phyloP scores from a whole-genome alignment of 305 asterid genomes.

The Fraxinus dipetala region DNA sequence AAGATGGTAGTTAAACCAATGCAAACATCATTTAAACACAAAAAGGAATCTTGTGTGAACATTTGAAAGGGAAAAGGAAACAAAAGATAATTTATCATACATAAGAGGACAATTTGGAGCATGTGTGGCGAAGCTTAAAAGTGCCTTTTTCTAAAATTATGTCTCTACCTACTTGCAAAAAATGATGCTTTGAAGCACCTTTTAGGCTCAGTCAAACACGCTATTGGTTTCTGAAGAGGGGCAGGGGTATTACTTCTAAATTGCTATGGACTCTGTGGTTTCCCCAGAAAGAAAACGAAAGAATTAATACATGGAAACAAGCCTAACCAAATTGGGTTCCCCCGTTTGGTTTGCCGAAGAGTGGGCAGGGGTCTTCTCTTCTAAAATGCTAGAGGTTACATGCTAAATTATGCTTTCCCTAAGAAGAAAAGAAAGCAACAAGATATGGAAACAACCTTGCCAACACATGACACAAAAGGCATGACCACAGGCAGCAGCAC shows the following conservation, averaged over 20 bases:
- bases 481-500: constrained; percentile 86
- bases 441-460: constrained; percentile 59
- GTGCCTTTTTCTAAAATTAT: not conserved
- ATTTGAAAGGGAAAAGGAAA: not conserved
- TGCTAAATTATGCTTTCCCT: not conserved
- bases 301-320: not conserved
- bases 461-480: constrained; percentile 83
- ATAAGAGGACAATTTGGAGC: not conserved
- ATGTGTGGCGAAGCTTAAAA: not conserved
- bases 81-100: not conserved
- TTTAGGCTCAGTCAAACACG: not conserved
- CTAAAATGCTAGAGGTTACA: not conserved
- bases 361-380: not conserved
- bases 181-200: not conserved
- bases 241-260: not conserved
- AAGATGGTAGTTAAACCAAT: not conserved
- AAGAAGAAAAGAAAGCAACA: not conserved
- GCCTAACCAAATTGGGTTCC: not conserved
- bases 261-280: not conserved
- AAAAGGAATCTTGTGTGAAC: not conserved
- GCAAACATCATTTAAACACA: not conserved
- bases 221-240: not conserved
- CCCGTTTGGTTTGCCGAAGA: not conserved
- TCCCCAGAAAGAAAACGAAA: not conserved
- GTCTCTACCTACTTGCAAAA: not conserved